A percentile compares a stretch with the other conserved stretches of the same genome.
Evolutionary conservation across 257 asterid species (phyloP).

Genomic region (Primulina eburnea): DNA sequence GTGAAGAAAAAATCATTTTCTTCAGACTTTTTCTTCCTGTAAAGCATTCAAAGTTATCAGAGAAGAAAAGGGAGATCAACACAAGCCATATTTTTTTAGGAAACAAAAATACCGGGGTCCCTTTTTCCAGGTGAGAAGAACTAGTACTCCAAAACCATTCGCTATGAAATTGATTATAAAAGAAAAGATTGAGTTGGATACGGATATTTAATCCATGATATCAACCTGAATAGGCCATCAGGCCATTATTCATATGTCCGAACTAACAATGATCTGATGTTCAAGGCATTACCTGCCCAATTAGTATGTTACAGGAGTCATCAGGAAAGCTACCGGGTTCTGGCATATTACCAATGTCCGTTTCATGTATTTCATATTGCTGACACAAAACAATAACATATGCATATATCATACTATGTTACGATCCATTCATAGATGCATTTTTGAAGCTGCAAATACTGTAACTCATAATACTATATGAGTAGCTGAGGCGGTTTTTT

Average conservation of each 20-base stretch:
- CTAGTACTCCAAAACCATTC: constrained; percentile 71
- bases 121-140: constrained; percentile 72
- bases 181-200: neutral
- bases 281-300: constrained; percentile 55
- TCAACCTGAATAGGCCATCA: constrained; percentile 1
- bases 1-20: constrained; percentile 29
- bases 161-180: neutral
- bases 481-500: neutral
- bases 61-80: neutral
- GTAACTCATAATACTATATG: neutral
- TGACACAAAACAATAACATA: constrained; percentile 12
- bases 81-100: neutral
- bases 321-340: constrained; percentile 46
- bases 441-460: neutral
- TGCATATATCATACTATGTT: neutral
- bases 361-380: constrained; percentile 33
- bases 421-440: neutral
- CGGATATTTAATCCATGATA: neutral
- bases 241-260: neutral
- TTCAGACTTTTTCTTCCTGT: constrained; percentile 47
- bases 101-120: constrained; percentile 50
- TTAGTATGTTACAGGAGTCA: constrained; percentile 46
- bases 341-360: constrained; percentile 25
- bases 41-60: constrained; percentile 2
- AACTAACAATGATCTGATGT: neutral